Conservation (phyloP, 257 asterid species). For the Solanum bukasovii region DNA sequence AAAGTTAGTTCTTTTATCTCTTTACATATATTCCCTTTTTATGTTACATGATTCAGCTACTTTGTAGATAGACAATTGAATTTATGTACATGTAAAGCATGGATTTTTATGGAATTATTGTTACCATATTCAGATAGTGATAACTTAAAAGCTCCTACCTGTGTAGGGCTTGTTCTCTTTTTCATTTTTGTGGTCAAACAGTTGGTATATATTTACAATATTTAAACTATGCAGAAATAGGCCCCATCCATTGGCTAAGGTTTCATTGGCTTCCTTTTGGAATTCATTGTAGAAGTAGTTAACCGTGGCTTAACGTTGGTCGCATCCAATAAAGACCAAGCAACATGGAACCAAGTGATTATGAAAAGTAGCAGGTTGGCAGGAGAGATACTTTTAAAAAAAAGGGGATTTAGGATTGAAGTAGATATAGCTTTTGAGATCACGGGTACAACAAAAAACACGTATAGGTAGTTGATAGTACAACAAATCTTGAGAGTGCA, state of each 20-base stretch:
- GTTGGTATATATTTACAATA: background rate
- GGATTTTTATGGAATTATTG: background rate
- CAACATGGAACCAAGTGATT: background rate
- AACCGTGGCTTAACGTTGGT: background rate
- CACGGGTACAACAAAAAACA: background rate
- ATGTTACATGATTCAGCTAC: background rate
- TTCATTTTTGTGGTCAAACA: background rate
- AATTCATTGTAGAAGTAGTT: background rate
- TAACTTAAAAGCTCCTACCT: background rate
- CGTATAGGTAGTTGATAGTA: background rate
- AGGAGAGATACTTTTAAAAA: background rate
- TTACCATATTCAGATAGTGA: background rate
- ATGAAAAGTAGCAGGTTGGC: background rate
- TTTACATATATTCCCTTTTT: background rate
- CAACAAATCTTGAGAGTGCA: background rate
- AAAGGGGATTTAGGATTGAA: background rate
- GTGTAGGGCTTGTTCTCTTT: background rate
- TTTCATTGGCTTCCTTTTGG: background rate
- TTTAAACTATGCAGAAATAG: background rate
- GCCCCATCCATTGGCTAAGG: background rate
- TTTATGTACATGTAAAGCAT: background rate
- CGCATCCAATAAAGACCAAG: background rate
- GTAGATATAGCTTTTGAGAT: background rate
- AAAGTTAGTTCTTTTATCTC: slow-evolving; percentile 34
- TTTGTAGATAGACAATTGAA: background rate